These are phyloP conservation scores for Neoboletus magnificus DNA, from an alignment of 768 basidiomycete species.

Conservation along the genomic window DNA sequence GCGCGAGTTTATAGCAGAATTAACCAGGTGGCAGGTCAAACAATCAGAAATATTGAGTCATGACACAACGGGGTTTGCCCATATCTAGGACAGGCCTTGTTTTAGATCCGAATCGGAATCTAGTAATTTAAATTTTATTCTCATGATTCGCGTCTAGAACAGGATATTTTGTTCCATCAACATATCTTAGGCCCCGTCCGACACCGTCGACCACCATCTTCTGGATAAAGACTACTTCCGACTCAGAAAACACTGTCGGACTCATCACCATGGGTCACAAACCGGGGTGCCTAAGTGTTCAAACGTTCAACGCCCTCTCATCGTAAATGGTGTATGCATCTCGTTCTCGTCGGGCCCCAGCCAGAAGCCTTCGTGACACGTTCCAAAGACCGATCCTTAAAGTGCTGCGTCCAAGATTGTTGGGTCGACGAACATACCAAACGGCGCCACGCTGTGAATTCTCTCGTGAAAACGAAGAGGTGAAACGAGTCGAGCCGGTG, in stretches of 20 bases:
- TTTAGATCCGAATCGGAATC: too few species aligned
- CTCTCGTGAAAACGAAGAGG: not conserved
- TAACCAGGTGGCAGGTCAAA: too few species aligned
- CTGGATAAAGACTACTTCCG: conserved; percentile 76
- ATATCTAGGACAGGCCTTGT: too few species aligned
- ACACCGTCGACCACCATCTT: conserved; percentile 87
- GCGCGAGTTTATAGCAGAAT: too few species aligned
- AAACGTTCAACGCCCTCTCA: too few species aligned
- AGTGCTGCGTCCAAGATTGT: conserved; percentile 66
- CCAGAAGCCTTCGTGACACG: conserved; percentile 89
- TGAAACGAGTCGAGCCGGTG: not conserved
- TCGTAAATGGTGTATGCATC: not conserved
- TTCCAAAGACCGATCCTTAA: conserved; percentile 83
- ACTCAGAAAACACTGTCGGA: conserved; percentile 72
- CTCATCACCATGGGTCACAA: conserved; percentile 98
- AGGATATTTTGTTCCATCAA: too few species aligned
- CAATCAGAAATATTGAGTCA: too few species aligned
- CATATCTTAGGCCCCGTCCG: conserved; percentile 54
- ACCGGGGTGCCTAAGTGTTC: conserved; percentile 57
- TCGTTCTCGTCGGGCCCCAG: conserved; percentile 50
- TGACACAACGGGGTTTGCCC: too few species aligned
- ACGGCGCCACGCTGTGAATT: not conserved
- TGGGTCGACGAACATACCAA: conserved; percentile 75
- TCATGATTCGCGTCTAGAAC: too few species aligned
- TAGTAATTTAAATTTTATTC: too few species aligned